These are phyloP conservation scores for Rhytidiadelphus loreus DNA, from an alignment of 225 moss, liverwort and hornwort genomes.

Conservation along the genomic window DNA sequence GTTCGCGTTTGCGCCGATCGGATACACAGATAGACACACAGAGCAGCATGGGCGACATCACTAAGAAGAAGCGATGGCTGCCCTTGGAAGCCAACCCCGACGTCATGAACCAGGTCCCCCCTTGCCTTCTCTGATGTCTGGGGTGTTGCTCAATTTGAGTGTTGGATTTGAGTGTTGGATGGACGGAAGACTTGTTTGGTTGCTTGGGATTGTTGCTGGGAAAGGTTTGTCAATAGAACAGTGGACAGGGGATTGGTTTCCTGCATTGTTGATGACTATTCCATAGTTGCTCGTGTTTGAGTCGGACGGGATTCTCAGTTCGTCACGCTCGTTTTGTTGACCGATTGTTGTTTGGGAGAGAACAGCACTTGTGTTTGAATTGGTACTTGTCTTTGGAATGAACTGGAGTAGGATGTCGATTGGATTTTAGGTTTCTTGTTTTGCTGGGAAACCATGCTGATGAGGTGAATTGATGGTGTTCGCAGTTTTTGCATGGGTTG, in stretches of 20 bases:
- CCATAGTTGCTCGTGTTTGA: background rate
- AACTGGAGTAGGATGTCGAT: background rate
- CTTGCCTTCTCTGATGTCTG: background rate
- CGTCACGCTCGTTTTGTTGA: background rate
- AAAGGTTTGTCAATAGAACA: background rate
- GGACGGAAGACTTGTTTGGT: background rate
- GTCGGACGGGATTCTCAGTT: background rate
- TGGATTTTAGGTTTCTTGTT: background rate
- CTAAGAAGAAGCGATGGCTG: slow-evolving; percentile 73
- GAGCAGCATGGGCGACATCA: background rate
- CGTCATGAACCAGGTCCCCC: slow-evolving; percentile 91
- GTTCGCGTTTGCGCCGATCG: background rate
- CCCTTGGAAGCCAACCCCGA: slow-evolving; percentile 97
- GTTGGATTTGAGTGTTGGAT: background rate
- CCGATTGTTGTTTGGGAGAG: background rate
- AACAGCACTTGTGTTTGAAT: background rate
- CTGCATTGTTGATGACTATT: background rate
- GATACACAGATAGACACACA: background rate
- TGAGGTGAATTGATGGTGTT: background rate
- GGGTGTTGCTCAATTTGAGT: background rate
- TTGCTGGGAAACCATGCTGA: background rate
- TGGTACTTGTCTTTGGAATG: background rate
- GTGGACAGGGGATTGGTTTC: background rate
- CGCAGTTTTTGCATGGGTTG: slow-evolving; percentile 73
- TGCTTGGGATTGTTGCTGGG: background rate